A percentile compares a stretch with the other conserved stretches of the same genome.
Conservation (phyloP, 345 rosid species). For the Draba incana region DNA sequence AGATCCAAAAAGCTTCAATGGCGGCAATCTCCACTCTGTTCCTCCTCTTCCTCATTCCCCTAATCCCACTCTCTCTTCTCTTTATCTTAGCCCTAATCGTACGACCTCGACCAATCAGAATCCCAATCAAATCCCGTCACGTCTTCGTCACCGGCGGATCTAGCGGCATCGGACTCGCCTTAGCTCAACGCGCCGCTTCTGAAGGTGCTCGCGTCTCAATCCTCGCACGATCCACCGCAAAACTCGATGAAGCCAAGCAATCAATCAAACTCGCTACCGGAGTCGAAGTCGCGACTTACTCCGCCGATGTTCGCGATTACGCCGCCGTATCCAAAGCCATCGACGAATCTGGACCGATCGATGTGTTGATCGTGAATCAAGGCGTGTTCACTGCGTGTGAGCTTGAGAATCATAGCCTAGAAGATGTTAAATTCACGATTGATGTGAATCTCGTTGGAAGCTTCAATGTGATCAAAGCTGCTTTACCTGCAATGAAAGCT, state of each 20-base stretch:
- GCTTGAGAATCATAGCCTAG: slow-evolving; percentile 61
- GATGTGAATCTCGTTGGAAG: slow-evolving; percentile 87
- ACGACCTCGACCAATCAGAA: slow-evolving; percentile 58
- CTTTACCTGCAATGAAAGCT: slow-evolving; percentile 70
- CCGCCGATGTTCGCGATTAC: slow-evolving; percentile 81
- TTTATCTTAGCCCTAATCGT: slow-evolving; percentile 51
- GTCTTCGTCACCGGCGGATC: slow-evolving; percentile 94
- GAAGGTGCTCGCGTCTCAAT: slow-evolving; percentile 81
- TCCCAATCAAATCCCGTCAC: slow-evolving; percentile 76
- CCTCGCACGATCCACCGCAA: slow-evolving; percentile 60
- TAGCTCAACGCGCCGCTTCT: slow-evolving; percentile 70
- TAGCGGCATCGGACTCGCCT: slow-evolving; percentile 82
- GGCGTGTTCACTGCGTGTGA: slow-evolving; percentile 71
- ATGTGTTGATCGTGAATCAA: slow-evolving; percentile 79
- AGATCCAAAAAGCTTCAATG: slow-evolving; percentile 31
- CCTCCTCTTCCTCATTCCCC: slow-evolving; percentile 47
- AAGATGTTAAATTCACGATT: slow-evolving; percentile 72
- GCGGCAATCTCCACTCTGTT: slow-evolving; percentile 32
- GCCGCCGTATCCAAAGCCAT: slow-evolving; percentile 57
- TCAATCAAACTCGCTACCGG: slow-evolving; percentile 71
- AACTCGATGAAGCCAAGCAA: slow-evolving; percentile 69
- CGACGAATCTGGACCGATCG: slow-evolving; percentile 62
- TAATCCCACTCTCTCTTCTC: slow-evolving; percentile 52
- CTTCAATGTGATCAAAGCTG: slow-evolving; percentile 82
- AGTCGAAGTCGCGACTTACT: slow-evolving; percentile 62